Base-by-base conservation (phyloP, 495 filamentous ascomycete genomes). In the Trichodelitschia bisporula region DNA sequence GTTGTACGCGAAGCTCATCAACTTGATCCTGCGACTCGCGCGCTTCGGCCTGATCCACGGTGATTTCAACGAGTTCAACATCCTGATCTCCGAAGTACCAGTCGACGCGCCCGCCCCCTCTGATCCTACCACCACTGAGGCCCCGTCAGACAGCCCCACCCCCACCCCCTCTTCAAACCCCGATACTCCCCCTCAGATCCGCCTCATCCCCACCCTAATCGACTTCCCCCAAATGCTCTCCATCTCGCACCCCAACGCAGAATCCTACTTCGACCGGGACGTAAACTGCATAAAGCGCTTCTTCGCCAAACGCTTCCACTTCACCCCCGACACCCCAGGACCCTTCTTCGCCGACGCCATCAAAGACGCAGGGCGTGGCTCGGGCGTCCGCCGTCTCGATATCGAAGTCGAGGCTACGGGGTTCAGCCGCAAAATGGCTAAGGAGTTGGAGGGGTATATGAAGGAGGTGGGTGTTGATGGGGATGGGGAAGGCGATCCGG, bases 31-130 rank as follows among this genome's bases (percentile, higher is more conserved):
- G 26, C 58, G 66, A 29, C 61, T 99, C 15, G 86, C 86, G n/a
- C 59, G 63, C 18, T 70, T 74, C 41, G 89, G 86, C 4, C 54
- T 99, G 33, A 95, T 99, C 32, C 86, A 99, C 48, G 89, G 86
- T 39, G 86, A 99, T 48, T 95, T 91, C 56, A 99, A 99, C 55
- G 89, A 95, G 54, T 99, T 99, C 59, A 99, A 99, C 45, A 78
- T 99, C 35, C 59, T 99, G 13, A 70, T 95, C 49, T 70, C 80
- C 39, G 82, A 90, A 21, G 30, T 30, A 26, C 14, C 10, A 20
- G 29, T 18, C 8, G 21, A 24, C 21, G n/a, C 21, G 6, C 6
- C 6, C 21, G n/a, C 6, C n/a, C 21, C 6, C 6, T 6, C 6
- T n/a, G 21, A 24, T n/a, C 21, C 21, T 6, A 24, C 21, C 6